Evolutionary conservation across 108 stramenopile species (phyloP).

Genomic region (Pseudonitzschia multistriata): DNA sequence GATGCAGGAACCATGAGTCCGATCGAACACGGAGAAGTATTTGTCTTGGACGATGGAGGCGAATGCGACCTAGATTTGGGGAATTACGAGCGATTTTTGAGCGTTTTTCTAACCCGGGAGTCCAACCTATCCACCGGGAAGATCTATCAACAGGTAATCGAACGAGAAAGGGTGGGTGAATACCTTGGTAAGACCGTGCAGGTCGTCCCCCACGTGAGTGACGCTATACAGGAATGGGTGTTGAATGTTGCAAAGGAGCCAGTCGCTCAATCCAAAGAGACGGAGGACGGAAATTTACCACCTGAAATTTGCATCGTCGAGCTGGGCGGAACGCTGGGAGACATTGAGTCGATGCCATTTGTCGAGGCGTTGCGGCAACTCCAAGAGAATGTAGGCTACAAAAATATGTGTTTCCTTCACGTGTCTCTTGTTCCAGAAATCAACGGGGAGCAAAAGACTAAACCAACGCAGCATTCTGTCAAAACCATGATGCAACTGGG

Average conservation of each 20-base stretch:
- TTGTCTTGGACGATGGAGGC: slow-evolving; percentile 95
- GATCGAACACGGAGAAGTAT: slow-evolving; percentile 93
- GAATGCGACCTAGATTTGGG: slow-evolving; percentile 97
- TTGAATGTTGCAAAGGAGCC: slow-evolving; percentile 67
- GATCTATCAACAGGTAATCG: slow-evolving; percentile 91
- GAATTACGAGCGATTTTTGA: slow-evolving; percentile 96
- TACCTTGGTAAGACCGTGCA: slow-evolving; percentile 98
- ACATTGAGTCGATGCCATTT: slow-evolving; percentile 92
- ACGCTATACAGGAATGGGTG: slow-evolving; percentile 87
- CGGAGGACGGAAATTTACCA: not conserved
- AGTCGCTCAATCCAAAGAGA: slow-evolving; percentile 44
- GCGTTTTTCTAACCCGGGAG: slow-evolving; percentile 76
- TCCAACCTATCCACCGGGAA: slow-evolving; percentile 97
- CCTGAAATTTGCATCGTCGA: slow-evolving; percentile 97
- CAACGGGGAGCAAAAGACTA: slow-evolving; percentile 95
- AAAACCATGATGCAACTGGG: slow-evolving; percentile 92
- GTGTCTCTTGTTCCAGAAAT: slow-evolving; percentile 95
- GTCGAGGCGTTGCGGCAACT: slow-evolving; percentile 96
- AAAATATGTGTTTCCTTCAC: slow-evolving; percentile 93
- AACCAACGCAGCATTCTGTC: slow-evolving; percentile 97
- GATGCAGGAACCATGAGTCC: slow-evolving; percentile 98
- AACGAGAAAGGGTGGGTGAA: slow-evolving; percentile 89
- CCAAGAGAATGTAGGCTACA: slow-evolving; percentile 89
- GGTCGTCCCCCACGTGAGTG: slow-evolving; percentile 89
- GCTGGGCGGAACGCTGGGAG: slow-evolving; percentile 98